These are phyloP conservation scores for Aspergillus candidus DNA, from an alignment of 2,329 filamentous ascomycete species.

Conservation along the genomic window DNA sequence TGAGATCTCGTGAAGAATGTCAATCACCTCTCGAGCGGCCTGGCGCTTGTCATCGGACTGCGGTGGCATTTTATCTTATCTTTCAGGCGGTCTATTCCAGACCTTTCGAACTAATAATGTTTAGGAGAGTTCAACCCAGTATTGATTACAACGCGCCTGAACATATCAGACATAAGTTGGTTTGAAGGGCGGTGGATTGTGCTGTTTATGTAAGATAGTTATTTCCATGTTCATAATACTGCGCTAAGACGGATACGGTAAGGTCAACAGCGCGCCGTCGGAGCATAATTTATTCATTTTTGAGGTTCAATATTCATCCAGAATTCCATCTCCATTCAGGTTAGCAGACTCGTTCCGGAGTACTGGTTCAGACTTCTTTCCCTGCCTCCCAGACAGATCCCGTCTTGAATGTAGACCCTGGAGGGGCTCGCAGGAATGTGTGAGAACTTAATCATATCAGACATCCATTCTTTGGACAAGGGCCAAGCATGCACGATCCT, in stretches of 20 bases:
- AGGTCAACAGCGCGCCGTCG: too few species aligned
- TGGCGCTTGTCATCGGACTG: constrained; percentile 43
- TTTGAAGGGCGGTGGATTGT: not conserved
- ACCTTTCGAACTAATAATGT: too few species aligned
- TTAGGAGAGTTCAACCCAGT: too few species aligned
- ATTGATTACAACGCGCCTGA: too few species aligned
- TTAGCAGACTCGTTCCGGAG: constrained; percentile 12
- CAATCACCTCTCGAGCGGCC: constrained; percentile 46
- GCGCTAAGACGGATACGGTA: too few species aligned
- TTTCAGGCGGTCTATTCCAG: too few species aligned
- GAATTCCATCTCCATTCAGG: not conserved
- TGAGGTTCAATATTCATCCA: constrained; percentile 2
- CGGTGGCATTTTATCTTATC: constrained; percentile 29
- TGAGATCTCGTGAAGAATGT: constrained; percentile 47
- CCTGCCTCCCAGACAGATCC: not conserved
- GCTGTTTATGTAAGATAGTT: constrained; percentile 1
- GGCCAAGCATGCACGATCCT: constrained; percentile 32
- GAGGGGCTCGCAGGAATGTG: constrained; percentile 20
- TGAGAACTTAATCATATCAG: constrained; percentile 24
- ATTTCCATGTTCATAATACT: not conserved
- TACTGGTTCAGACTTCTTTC: not conserved
- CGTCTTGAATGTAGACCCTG: constrained; percentile 18
- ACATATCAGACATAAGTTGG: too few species aligned
- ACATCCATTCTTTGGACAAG: constrained; percentile 34
- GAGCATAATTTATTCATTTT: not conserved